A percentile compares a stretch with the other conserved stretches of the same genome.
phyloP scores from a whole-genome alignment of 2,329 filamentous ascomycete species.

The Beauveria pseudobassiana region DNA sequence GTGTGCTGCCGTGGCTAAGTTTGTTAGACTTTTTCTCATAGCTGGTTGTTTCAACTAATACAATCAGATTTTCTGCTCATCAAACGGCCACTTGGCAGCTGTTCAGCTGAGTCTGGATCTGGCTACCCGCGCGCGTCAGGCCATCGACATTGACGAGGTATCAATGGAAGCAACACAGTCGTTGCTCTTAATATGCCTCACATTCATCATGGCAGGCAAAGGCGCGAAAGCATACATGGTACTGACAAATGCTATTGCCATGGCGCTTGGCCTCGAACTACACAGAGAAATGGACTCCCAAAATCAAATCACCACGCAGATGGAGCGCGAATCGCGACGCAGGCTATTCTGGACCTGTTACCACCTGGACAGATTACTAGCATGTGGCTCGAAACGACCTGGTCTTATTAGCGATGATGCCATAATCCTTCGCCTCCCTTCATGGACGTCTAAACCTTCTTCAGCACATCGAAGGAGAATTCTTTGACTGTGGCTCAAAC shows the following conservation, averaged over 20 bases:
- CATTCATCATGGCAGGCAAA: slow-evolving; percentile 68
- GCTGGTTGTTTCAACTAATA: slow-evolving; percentile 16
- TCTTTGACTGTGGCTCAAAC: slow-evolving; percentile 74
- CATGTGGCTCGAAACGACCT: slow-evolving; percentile 73
- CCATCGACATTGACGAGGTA: slow-evolving; percentile 73
- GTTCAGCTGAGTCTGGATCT: slow-evolving; percentile 65
- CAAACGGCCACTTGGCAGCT: slow-evolving; percentile 59
- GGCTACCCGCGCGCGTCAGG: slow-evolving; percentile 58
- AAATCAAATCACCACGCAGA: slow-evolving; percentile 47
- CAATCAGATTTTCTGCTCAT: slow-evolving; percentile 58
- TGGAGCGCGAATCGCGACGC: slow-evolving; percentile 68
- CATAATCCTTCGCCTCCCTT: slow-evolving; percentile 67
- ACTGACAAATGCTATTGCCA: slow-evolving; percentile 71
- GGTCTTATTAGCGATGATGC: slow-evolving; percentile 73
- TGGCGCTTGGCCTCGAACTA: slow-evolving; percentile 75
- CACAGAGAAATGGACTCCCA: slow-evolving; percentile 66
- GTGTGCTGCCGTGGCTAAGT: slow-evolving; percentile 58
- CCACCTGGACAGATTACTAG: slow-evolving; percentile 74
- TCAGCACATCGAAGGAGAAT: slow-evolving; percentile 64
- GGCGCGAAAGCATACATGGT: slow-evolving; percentile 86
- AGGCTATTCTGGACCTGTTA: slow-evolving; percentile 89
- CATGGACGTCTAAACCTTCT: slow-evolving; percentile 58
- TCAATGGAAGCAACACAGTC: slow-evolving; percentile 72
- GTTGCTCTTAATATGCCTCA: slow-evolving; percentile 65
- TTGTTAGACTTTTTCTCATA: slow-evolving; percentile 16